Evolutionary conservation across 371 early-diverging fungal species (phyloP), one percentile per base, ranked within the genome.

Genomic region (Dichotomocladium elegans): DNA sequence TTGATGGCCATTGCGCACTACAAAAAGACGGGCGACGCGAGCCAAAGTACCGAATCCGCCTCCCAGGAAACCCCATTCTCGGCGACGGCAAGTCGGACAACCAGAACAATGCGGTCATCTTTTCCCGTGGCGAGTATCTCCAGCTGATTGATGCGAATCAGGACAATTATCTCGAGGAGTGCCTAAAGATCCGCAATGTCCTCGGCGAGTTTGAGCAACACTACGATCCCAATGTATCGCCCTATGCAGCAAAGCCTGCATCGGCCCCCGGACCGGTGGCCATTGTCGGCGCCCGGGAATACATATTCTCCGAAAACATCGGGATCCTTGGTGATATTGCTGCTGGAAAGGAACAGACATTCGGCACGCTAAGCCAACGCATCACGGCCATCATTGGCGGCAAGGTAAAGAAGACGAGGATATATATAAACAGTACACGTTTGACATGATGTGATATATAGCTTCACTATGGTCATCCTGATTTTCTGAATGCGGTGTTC

Each of bases 11-110:
- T 47, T 89, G 87, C 41, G 75, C 83, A 50, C 14, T 82, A 11
- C 59, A 72, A 21, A 61, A 75, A 0, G 79, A 88, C 45, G 86
- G 89, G 9, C 14, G 15, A 5, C 83, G 90, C 45, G 78, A 74
- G 43, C 90, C 92, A 14, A 82, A 80, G 57, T 90, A 84, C 60
- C 79, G 86, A 22, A 81, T 93, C 29, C 80, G 86, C 50, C 74
- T 94, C 5, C 94, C 95, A 6, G 94, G 95, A 4, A 85, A 85
- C 58, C 92, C 93, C n/a, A 90, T 94, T 55, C 73, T 94, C 2
- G 94, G 95, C n/a, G 94, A 94, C 64, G 93, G 93, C 60, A 92
- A 93, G 72, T 86, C 92, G 0, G 93, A 93, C 67, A 93, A 94
- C 63, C 93, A 95, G 63, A 94, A 94, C 65, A 84, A 83, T 43